Conservation (phyloP, 2,329 filamentous ascomycete genomes). For the Curvularia spicifera region DNA sequence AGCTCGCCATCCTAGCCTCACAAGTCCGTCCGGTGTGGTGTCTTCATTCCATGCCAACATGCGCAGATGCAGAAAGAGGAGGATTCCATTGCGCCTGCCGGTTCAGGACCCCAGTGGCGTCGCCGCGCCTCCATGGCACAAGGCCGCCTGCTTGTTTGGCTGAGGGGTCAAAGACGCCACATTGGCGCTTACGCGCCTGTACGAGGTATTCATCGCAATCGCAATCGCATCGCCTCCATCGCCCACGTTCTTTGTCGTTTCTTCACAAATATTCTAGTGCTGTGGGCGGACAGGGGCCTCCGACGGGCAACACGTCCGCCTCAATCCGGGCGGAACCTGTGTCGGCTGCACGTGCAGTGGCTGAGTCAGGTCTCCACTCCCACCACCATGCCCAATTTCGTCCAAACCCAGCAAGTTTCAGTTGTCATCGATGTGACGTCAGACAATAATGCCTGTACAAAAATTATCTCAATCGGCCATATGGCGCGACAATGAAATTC, state of each 20-base stretch:
- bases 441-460: conserved; percentile 11
- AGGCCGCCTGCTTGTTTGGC: conserved; percentile 2
- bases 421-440: conserved; percentile 24
- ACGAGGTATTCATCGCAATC: background rate
- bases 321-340: conserved; percentile 8
- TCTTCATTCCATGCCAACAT: conserved; percentile 9
- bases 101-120: conserved; percentile 18
- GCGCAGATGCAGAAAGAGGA: conserved; percentile 18
- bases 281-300: background rate
- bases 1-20: conserved; percentile 3
- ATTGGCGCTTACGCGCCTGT: background rate
- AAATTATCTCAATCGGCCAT: conserved; percentile 8
- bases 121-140: conserved; percentile 10
- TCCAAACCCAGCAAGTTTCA: conserved; percentile 27
- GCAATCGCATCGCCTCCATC: background rate
- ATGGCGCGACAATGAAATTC: background rate
- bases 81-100: conserved; percentile 24
- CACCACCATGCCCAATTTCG: conserved; percentile 1
- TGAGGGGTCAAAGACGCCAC: conserved; percentile 18
- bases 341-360: conserved; percentile 16
- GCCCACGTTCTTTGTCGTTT: background rate
- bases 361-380: conserved; percentile 16
- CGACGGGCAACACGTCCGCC: background rate
- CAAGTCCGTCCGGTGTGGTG: conserved; percentile 4
- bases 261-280: background rate